Percentiles rank a stretch among this genome's conserved stretches.
Conservation (phyloP, 2,329 filamentous ascomycete genomes). For the Fusarium sp. region DNA sequence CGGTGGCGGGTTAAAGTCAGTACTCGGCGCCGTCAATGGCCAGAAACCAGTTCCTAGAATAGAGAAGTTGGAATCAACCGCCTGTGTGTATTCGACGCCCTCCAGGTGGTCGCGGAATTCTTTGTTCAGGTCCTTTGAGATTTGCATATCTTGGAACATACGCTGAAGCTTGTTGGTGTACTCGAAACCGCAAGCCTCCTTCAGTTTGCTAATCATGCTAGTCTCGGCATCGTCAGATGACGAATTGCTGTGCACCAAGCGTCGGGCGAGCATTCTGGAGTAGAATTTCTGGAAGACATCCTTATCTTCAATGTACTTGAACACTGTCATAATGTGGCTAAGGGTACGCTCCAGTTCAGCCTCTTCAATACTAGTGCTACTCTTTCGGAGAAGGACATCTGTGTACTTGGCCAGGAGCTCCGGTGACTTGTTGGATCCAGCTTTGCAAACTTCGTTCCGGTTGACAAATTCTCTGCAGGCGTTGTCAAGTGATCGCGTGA, state of each 20-base stretch:
- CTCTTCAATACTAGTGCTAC: constrained; percentile 91
- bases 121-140: constrained; percentile 95
- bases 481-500: constrained; percentile 95
- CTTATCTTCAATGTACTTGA: constrained; percentile 99
- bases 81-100: constrained; percentile 69
- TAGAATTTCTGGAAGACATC: constrained; percentile 99
- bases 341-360: constrained; percentile 91
- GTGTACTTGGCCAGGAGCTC: constrained; percentile 96
- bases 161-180: constrained; percentile 99
- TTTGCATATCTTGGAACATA: constrained; percentile 99
- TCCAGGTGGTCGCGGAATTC: constrained; percentile 85
- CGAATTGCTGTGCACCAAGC: constrained; percentile 93
- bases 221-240: constrained; percentile 98
- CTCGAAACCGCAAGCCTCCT: constrained; percentile 98
- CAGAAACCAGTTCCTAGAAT: constrained; percentile 97
- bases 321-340: constrained; percentile 97
- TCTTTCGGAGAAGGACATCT: constrained; percentile 92
- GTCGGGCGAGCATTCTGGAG: constrained; percentile 94
- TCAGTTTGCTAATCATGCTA: constrained; percentile 99
- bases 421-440: constrained; percentile 92
- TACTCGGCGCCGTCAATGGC: constrained; percentile 89
- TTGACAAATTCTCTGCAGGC: constrained; percentile 99
- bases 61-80: constrained; percentile 87
- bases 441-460: constrained; percentile 94
- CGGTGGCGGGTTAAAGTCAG: constrained; percentile 87